Base-by-base conservation (phyloP, 2,329 filamentous ascomycete genomes). In the Ophiostoma montium region DNA sequence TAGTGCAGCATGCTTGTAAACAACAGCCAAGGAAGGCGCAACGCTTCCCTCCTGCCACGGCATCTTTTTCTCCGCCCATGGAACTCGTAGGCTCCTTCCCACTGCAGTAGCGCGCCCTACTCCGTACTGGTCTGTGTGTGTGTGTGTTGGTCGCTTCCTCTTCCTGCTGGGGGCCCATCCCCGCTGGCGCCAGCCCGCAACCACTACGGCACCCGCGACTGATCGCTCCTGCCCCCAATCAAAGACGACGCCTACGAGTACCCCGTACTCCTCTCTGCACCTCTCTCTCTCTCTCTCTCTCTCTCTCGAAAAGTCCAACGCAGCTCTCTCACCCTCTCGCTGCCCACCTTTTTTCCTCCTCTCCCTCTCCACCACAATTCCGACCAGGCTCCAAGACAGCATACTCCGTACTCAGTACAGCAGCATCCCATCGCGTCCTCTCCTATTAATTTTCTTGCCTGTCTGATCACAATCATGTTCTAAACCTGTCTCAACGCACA, bases 141-240 rank as follows among this genome's bases (percentile, higher is more conserved):
- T 23, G 31, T 38, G 32, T 44, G 21, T 43, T 49, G 47, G 32
- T 21, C 16, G 19, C 47, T 27, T 36, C n/a, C 38, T 12, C 48
- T 16, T 16, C 19, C 46, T 21, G 11, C 7, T 18, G 16, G 19
- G 36, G 35, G 11, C 35, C 36, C 18, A 30, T 27, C 9, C 38
- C 33, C 47, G 23, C 44, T 38, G 48, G 33, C 48, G 48, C 48
- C 43, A 41, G 35, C 35, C 35, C 19, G 11, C 23, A n/a, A n/a
- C n/a, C n/a, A n/a, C n/a, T n/a, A 41, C 39, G 39, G 41, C 48
- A 35, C 35, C 49, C 44, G 44, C 31, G 45, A 47, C 35, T 18
- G 49, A 51, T 48, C 45, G 39, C 49, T 30, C 48, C 45, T 51
- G 39, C 43, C 38, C 38, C 49, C 47, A 48, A 39, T 39, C 39